phyloP scores from a whole-genome alignment of 768 basidiomycete species.

The Boletus tylopilopsis region DNA sequence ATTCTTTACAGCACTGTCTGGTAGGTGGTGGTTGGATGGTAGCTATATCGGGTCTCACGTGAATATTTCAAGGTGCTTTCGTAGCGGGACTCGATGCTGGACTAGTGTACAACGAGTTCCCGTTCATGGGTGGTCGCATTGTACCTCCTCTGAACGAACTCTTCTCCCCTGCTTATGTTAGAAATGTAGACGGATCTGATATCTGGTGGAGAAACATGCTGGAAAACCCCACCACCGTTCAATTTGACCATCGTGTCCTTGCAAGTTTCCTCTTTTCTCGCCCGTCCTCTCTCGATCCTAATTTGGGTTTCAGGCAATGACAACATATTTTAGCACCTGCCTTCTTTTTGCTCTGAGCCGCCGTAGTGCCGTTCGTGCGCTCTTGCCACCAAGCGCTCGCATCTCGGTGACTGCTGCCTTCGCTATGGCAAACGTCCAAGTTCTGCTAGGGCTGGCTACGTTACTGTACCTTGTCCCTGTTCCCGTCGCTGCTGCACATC shows the following conservation, averaged over 20 bases:
- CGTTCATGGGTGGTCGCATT: constrained; percentile 87
- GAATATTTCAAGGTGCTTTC: constrained; percentile 73
- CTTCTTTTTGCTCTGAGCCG: constrained; percentile 60
- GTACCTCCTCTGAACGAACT: constrained; percentile 82
- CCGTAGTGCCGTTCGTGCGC: constrained; percentile 40
- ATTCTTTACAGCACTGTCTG: constrained; percentile 88
- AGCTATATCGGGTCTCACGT: not conserved
- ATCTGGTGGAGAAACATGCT: constrained; percentile 95
- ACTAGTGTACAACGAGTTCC: constrained; percentile 97
- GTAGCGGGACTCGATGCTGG: constrained; percentile 98
- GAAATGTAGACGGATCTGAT: constrained; percentile 64
- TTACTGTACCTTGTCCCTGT: constrained; percentile 90
- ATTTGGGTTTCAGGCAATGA: constrained; percentile 57
- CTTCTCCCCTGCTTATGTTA: constrained; percentile 72
- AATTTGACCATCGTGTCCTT: constrained; percentile 93
- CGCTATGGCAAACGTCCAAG: constrained; percentile 82
- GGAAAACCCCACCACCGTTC: constrained; percentile 97
- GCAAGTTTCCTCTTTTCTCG: constrained; percentile 43
- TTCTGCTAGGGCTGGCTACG: constrained; percentile 71
- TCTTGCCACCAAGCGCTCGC: constrained; percentile 60
- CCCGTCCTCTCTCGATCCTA: not conserved
- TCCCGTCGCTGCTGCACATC: constrained; percentile 89
- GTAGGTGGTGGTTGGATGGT: constrained; percentile 38
- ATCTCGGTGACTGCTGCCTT: constrained; percentile 58
- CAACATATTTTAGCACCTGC: constrained; percentile 73